Conservation (phyloP, 1,284 basidiomycete genomes). For the Apiotrichum gracile region DNA sequence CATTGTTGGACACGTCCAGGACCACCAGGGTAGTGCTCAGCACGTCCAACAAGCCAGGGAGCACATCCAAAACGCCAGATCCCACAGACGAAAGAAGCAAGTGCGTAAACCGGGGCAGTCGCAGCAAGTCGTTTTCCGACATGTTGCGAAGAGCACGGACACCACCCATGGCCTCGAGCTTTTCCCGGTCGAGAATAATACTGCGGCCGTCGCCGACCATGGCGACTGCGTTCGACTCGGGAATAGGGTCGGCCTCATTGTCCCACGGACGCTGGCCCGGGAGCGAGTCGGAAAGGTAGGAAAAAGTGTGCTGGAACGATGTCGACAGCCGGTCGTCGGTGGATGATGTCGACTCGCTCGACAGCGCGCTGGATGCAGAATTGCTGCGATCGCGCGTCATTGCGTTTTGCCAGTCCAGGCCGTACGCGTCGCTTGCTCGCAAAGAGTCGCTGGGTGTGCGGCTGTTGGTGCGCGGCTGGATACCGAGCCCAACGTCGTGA, state of each 20-base stretch:
- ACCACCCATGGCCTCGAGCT: slow-evolving; percentile 40
- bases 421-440: not conserved
- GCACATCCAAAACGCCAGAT: slow-evolving; percentile 63
- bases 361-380: slow-evolving; percentile 28
- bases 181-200: slow-evolving; percentile 32
- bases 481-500: slow-evolving; percentile 5
- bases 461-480: slow-evolving; percentile 2
- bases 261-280: slow-evolving; percentile 19
- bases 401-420: not conserved
- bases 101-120: slow-evolving; percentile 71
- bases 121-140: slow-evolving; percentile 15
- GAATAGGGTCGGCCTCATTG: not conserved
- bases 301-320: slow-evolving; percentile 15
- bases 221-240: slow-evolving; percentile 33
- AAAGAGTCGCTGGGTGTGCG: not conserved
- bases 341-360: slow-evolving; percentile 7
- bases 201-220: slow-evolving; percentile 42
- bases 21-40: slow-evolving; percentile 73
- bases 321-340: slow-evolving; percentile 8
- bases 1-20: slow-evolving; percentile 83
- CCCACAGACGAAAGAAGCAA: slow-evolving; percentile 70
- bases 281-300: slow-evolving; percentile 8
- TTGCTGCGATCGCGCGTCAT: slow-evolving; percentile 28
- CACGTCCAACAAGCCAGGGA: slow-evolving; percentile 61
- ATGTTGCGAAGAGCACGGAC: slow-evolving; percentile 21